Conservation (phyloP, 106 monocot species). For the Dendrobium catenatum region DNA sequence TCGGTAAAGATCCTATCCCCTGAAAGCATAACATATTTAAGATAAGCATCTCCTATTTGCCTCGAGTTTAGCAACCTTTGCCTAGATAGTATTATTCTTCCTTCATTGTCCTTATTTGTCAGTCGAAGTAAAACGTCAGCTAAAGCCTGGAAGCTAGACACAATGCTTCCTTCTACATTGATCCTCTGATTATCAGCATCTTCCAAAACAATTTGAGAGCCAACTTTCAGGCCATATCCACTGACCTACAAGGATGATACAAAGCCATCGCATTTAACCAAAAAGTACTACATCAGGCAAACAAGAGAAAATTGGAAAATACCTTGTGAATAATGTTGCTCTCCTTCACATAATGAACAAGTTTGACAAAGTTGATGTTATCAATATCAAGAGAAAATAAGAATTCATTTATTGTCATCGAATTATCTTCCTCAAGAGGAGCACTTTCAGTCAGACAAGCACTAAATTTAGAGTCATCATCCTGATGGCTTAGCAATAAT, state of each 20-base stretch:
- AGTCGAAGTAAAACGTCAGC: constrained; percentile 65
- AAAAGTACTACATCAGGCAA: background rate
- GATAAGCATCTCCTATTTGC: constrained; percentile 40
- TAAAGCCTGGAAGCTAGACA: constrained; percentile 76
- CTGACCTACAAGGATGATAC: constrained; percentile 44
- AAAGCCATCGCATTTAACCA: background rate
- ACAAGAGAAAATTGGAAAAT: background rate
- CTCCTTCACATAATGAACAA: constrained; percentile 74
- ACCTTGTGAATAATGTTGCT: constrained; percentile 94
- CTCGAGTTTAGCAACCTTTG: constrained; percentile 17
- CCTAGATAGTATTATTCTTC: constrained; percentile 73
- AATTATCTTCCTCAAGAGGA: constrained; percentile 17
- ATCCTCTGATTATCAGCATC: constrained; percentile 17
- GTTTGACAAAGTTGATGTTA: constrained; percentile 87
- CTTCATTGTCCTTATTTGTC: constrained; percentile 67
- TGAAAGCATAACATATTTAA: constrained; percentile 97
- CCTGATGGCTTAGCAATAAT: constrained; percentile 25
- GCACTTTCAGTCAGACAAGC: constrained; percentile 2
- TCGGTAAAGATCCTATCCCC: constrained; percentile 87
- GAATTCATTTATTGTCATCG: constrained; percentile 91
- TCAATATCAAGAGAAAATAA: constrained; percentile 89
- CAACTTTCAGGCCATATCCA: constrained; percentile 65
- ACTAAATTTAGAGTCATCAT: constrained; percentile 10
- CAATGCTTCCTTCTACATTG: constrained; percentile 41
- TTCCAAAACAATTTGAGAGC: constrained; percentile 8